phyloP scores from a whole-genome alignment of 108 stramenopile genomes.

The Cyclotella atomus region DNA sequence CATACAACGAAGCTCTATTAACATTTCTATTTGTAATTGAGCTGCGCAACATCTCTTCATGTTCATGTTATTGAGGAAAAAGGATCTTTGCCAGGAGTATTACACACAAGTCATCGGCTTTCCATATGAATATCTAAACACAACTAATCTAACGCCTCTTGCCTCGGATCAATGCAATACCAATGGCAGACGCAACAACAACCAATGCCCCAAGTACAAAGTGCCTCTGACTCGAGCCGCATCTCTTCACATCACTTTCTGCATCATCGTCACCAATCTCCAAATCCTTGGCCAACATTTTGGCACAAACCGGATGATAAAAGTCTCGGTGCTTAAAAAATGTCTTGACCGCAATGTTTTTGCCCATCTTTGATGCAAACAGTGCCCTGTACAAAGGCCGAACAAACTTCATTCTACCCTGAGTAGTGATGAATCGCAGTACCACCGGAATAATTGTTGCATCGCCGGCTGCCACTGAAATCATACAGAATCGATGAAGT shows the following conservation, averaged over 20 bases:
- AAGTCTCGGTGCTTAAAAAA: slow-evolving; percentile 84
- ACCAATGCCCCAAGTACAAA: slow-evolving; percentile 10
- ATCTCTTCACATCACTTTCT: background rate
- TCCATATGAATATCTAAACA: too few species aligned
- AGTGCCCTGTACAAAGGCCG: slow-evolving; percentile 92
- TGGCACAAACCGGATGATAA: slow-evolving; percentile 95
- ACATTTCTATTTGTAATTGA: too few species aligned
- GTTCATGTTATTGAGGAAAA: too few species aligned
- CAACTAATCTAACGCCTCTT: slow-evolving; percentile 12
- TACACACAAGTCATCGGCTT: too few species aligned
- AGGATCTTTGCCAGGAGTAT: too few species aligned
- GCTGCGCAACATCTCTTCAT: too few species aligned
- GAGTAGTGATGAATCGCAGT: slow-evolving; percentile 89
- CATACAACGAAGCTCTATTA: too few species aligned
- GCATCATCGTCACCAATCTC: background rate
- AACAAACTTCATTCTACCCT: slow-evolving; percentile 99
- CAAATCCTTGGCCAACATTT: slow-evolving; percentile 32
- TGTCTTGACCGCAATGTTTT: slow-evolving; percentile 69
- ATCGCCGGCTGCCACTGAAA: slow-evolving; percentile 84
- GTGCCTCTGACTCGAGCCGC: background rate
- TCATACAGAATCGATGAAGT: slow-evolving; percentile 87
- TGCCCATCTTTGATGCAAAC: slow-evolving; percentile 69
- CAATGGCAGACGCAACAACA: slow-evolving; percentile 8
- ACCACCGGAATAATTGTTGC: slow-evolving; percentile 66
- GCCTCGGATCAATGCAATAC: slow-evolving; percentile 24